Evolutionary conservation across 129 eudicot species (phyloP).

Genomic region (Centaurea solstitialis): DNA sequence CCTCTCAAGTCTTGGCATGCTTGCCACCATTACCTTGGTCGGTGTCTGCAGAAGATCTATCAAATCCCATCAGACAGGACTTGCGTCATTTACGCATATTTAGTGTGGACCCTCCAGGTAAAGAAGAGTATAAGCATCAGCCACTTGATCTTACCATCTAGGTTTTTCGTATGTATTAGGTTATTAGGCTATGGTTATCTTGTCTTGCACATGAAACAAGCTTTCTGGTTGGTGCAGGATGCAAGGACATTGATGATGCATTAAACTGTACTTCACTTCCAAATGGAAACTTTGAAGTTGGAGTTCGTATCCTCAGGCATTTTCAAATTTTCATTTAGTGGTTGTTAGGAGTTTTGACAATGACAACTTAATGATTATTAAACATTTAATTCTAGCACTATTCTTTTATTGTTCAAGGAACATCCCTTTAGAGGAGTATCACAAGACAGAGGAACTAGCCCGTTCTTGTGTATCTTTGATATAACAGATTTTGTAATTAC

Average conservation of each 20-base stretch:
- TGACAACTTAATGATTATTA: not conserved
- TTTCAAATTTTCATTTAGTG: conserved; percentile 2
- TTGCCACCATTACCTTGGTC: conserved; percentile 97
- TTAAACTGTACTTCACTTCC: conserved; percentile 86
- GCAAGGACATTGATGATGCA: conserved; percentile 99
- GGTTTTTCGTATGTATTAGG: not conserved
- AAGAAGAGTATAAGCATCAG: not conserved
- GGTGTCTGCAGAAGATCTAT: conserved; percentile 76
- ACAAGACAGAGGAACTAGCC: too few species aligned
- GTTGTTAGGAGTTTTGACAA: not conserved
- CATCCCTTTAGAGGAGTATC: not conserved
- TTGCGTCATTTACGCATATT: conserved; percentile 80
- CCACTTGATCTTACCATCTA: not conserved
- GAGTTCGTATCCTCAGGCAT: conserved; percentile 86
- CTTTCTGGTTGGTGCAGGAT: conserved; percentile 60
- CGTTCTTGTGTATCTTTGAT: too few species aligned
- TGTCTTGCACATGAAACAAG: not conserved
- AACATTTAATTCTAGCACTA: not conserved
- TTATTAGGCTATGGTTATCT: not conserved
- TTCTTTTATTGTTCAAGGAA: not conserved
- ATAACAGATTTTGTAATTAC: not conserved
- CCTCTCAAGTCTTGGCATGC: conserved; percentile 92
- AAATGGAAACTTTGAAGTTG: conserved; percentile 92
- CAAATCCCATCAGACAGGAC: conserved; percentile 90
- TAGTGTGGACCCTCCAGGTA: conserved; percentile 99